These are phyloP conservation scores for Phylloporus arenicola DNA, from an alignment of 768 basidiomycete genomes.

Conservation along the genomic window DNA sequence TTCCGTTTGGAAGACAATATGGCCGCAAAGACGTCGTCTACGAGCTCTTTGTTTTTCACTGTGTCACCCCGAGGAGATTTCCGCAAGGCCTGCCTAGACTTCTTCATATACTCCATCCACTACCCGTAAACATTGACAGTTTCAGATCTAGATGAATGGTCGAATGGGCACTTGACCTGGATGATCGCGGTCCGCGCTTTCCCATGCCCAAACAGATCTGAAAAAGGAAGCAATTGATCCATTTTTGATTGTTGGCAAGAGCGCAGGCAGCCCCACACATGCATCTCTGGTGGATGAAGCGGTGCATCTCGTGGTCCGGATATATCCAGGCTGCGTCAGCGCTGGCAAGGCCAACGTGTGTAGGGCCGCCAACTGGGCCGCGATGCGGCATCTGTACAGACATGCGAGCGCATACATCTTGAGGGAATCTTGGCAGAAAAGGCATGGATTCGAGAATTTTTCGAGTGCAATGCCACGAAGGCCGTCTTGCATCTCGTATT, in stretches of 20 bases:
- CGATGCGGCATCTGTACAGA: not conserved
- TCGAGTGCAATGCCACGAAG: not conserved
- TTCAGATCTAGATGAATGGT: not conserved
- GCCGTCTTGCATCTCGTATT: constrained; percentile 14
- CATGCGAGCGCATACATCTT: constrained; percentile 12
- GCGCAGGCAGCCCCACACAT: not conserved
- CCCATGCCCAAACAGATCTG: constrained; percentile 3
- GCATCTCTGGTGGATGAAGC: constrained; percentile 9
- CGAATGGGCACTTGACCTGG: not conserved
- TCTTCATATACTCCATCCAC: constrained; percentile 16
- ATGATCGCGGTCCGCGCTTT: not conserved
- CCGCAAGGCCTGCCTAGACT: constrained; percentile 4
- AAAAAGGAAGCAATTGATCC: not conserved
- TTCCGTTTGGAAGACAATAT: constrained; percentile 5
- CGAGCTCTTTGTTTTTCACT: constrained; percentile 3
- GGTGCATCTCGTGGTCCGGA: constrained; percentile 5
- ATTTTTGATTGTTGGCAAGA: constrained; percentile 6
- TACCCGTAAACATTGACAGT: not conserved
- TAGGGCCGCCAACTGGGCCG: constrained; percentile 7
- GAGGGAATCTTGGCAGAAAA: constrained; percentile 8
- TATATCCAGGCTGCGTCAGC: not conserved
- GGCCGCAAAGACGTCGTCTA: not conserved
- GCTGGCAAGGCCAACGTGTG: constrained; percentile 5
- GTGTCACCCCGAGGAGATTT: not conserved
- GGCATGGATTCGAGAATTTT: not conserved